These are phyloP conservation scores for Thamnidium elegans DNA, from an alignment of 192 early-diverging fungal species.

Conservation along the genomic window DNA sequence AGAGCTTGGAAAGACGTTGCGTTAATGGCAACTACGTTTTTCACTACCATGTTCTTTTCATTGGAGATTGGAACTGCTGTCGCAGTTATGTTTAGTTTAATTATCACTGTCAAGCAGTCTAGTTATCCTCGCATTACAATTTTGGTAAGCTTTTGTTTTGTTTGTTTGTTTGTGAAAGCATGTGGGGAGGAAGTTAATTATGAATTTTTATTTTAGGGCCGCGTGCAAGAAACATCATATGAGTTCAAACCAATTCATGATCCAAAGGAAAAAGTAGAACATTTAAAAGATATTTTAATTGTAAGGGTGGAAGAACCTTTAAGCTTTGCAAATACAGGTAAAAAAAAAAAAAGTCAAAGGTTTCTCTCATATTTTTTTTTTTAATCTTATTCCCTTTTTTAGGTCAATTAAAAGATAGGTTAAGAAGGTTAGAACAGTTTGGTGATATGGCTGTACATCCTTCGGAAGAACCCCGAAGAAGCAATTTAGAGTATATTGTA, in stretches of 20 bases:
- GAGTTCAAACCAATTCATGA: slow-evolving; percentile 67
- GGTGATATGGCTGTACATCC: slow-evolving; percentile 91
- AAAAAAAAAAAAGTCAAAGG: not conserved
- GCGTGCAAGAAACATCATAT: slow-evolving; percentile 37
- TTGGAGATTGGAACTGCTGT: slow-evolving; percentile 88
- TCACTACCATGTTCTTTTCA: slow-evolving; percentile 79
- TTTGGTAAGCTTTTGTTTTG: slow-evolving; percentile 42
- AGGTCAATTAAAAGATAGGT: slow-evolving; percentile 79
- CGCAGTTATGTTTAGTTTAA: slow-evolving; percentile 80
- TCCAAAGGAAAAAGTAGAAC: slow-evolving; percentile 55
- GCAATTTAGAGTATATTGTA: slow-evolving; percentile 67
- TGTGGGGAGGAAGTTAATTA: not conserved
- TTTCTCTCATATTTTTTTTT: not conserved
- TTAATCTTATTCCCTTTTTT: not conserved
- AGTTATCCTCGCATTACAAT: slow-evolving; percentile 74
- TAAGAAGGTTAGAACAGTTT: slow-evolving; percentile 85
- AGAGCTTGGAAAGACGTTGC: slow-evolving; percentile 77
- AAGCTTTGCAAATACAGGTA: slow-evolving; percentile 94
- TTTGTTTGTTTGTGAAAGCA: not conserved
- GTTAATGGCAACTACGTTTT: slow-evolving; percentile 79
- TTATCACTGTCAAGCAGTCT: slow-evolving; percentile 87
- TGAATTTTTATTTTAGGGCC: slow-evolving; percentile 35
- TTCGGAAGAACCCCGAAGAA: slow-evolving; percentile 75
- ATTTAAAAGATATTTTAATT: slow-evolving; percentile 77
- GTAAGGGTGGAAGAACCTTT: slow-evolving; percentile 86